Evolutionary conservation across 257 asterid genomes (phyloP).

Genomic region (Penstemon barbatus): DNA sequence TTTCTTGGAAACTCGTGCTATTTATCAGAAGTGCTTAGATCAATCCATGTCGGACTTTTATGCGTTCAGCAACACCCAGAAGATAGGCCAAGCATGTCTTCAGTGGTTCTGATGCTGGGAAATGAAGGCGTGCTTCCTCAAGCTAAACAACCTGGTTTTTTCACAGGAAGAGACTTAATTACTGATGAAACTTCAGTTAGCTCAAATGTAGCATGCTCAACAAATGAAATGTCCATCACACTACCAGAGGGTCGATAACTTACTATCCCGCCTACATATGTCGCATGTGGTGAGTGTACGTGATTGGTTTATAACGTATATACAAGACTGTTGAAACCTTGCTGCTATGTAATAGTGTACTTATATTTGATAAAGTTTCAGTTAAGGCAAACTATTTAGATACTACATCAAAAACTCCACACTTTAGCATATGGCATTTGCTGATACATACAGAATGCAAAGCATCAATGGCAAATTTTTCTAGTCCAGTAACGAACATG

Average conservation of each 20-base stretch:
- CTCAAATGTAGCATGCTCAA: slow-evolving; percentile 21
- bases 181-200: neutral
- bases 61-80: slow-evolving; percentile 34
- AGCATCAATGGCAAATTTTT: too few relatives aligned
- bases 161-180: slow-evolving; percentile 25
- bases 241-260: slow-evolving; percentile 1
- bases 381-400: too few relatives aligned
- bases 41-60: slow-evolving; percentile 36
- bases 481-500: too few relatives aligned
- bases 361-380: too few relatives aligned
- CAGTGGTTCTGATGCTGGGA: slow-evolving; percentile 33
- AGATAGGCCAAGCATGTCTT: slow-evolving; percentile 41
- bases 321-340: too few relatives aligned
- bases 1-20: neutral
- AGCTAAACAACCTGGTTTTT: slow-evolving; percentile 35
- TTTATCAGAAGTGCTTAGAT: slow-evolving; percentile 25
- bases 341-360: too few relatives aligned
- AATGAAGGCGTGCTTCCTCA: slow-evolving; percentile 30
- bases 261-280: too few relatives aligned
- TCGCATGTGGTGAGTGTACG: too few relatives aligned
- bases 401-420: too few relatives aligned
- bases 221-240: slow-evolving; percentile 16
- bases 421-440: too few relatives aligned
- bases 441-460: too few relatives aligned
- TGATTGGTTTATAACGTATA: too few relatives aligned